A percentile compares a stretch with the other conserved stretches of the same genome.
Conservation (phyloP, 2,329 filamentous ascomycete species). For the Phoma sp. region DNA sequence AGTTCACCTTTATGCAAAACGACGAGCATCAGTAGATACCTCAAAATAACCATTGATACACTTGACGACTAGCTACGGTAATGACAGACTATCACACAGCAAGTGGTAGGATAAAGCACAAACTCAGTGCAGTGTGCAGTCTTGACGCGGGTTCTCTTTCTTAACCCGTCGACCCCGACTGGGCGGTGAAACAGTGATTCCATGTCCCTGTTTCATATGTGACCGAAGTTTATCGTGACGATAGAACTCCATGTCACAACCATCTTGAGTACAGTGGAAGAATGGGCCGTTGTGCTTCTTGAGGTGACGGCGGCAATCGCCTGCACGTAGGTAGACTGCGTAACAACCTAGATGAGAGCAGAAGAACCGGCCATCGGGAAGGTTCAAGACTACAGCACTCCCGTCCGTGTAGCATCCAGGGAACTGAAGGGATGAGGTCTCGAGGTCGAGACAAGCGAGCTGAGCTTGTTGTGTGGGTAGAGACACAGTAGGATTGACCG, state of each 20-base stretch:
- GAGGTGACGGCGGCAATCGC: slow-evolving; percentile 28
- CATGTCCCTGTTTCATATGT: slow-evolving; percentile 16
- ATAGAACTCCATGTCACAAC: slow-evolving; percentile 23
- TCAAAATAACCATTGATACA: too few species aligned
- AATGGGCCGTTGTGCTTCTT: slow-evolving; percentile 12
- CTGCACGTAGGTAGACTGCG: neutral
- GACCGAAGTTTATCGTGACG: slow-evolving; percentile 23
- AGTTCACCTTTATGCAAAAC: too few species aligned
- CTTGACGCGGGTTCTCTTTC: too few species aligned
- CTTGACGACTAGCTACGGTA: neutral
- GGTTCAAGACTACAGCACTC: neutral
- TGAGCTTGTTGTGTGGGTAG: too few species aligned
- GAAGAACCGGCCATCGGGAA: neutral
- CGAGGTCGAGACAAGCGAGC: too few species aligned
- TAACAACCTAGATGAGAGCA: neutral
- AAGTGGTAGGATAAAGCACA: neutral
- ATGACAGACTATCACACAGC: neutral
- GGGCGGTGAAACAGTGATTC: neutral
- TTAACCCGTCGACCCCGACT: neutral
- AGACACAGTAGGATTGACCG: too few species aligned
- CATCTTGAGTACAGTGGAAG: slow-evolving; percentile 13
- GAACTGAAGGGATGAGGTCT: too few species aligned
- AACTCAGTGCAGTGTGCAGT: neutral
- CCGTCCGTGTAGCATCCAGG: too few species aligned
- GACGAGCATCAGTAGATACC: too few species aligned